These are phyloP conservation scores for Isoetes taiwanensis DNA, from an alignment of 75 land plant genomes.

Conservation along the genomic window DNA sequence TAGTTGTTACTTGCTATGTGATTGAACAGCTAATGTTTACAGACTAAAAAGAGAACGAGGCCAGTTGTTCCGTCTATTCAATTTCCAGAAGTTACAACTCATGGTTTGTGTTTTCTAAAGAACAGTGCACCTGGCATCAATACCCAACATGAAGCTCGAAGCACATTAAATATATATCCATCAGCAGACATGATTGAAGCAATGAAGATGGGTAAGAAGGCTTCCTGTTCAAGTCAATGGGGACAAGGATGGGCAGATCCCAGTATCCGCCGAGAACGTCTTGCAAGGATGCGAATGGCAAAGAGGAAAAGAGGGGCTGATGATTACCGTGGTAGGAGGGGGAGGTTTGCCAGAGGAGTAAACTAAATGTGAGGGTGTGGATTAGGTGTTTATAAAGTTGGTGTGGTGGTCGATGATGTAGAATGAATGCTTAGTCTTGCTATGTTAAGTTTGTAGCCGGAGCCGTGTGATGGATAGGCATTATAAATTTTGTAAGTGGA, in stretches of 20 bases:
- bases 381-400: no score
- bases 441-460: no score
- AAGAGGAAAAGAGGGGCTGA: no score
- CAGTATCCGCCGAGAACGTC: conserved; percentile 47
- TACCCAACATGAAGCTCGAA: no score
- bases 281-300: no score
- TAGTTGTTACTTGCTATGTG: conserved; percentile 6
- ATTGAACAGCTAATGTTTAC: not conserved
- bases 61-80: not conserved
- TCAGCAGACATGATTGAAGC: conserved; percentile 72
- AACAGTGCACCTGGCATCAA: not conserved
- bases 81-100: not conserved
- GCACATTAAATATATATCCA: conserved; percentile 24
- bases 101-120: not conserved
- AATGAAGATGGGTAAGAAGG: conserved; percentile 14
- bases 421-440: no score
- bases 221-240: conserved; percentile 24
- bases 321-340: no score
- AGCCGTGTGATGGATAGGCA: no score
- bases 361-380: no score
- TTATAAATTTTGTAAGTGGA: no score
- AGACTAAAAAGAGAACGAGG: not conserved
- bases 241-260: conserved; percentile 82
- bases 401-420: no score
- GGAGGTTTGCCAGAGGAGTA: no score